phyloP scores from a whole-genome alignment of 1,284 basidiomycete genomes.

The Microbotryomycetes sp. region DNA sequence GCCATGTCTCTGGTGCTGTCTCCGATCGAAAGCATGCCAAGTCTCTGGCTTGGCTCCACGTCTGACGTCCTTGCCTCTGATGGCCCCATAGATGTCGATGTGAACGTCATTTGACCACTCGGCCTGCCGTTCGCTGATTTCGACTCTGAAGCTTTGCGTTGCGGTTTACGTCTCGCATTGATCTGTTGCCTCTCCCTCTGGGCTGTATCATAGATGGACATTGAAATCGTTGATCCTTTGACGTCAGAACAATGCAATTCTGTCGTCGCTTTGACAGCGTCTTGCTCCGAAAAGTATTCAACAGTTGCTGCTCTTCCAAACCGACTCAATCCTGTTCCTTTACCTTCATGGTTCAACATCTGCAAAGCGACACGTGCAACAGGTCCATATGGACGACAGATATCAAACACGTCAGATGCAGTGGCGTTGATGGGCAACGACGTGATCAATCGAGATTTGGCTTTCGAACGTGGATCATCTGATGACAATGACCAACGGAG shows the following conservation, averaged over 20 bases:
- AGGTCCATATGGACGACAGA: constrained; percentile 35
- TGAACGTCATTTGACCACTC: too few species aligned
- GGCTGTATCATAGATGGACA: constrained; percentile 29
- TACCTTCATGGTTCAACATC: constrained; percentile 4
- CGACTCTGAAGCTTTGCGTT: too few species aligned
- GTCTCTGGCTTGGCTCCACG: too few species aligned
- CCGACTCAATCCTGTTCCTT: constrained; percentile 1
- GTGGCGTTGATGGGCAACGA: constrained; percentile 25
- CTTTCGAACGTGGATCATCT: constrained; percentile 18
- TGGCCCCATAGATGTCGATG: too few species aligned
- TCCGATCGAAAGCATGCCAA: too few species aligned
- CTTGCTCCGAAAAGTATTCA: constrained; percentile 22
- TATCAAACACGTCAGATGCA: constrained; percentile 25
- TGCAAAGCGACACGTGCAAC: constrained; percentile 22
- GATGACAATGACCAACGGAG: constrained; percentile 6
- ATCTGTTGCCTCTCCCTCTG: too few species aligned
- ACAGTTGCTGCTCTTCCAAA: constrained; percentile 29
- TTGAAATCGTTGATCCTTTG: constrained; percentile 23
- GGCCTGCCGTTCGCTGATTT: too few species aligned
- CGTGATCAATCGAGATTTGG: constrained; percentile 32
- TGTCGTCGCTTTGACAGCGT: constrained; percentile 17
- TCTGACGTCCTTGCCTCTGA: too few species aligned
- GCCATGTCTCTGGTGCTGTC: too few species aligned
- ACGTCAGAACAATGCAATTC: constrained; percentile 33
- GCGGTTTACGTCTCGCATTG: too few species aligned